Evolutionary conservation across 768 basidiomycete species (phyloP), one percentile per base, ranked within the genome.

Genomic region (Xerocomellus chrysenteron): DNA sequence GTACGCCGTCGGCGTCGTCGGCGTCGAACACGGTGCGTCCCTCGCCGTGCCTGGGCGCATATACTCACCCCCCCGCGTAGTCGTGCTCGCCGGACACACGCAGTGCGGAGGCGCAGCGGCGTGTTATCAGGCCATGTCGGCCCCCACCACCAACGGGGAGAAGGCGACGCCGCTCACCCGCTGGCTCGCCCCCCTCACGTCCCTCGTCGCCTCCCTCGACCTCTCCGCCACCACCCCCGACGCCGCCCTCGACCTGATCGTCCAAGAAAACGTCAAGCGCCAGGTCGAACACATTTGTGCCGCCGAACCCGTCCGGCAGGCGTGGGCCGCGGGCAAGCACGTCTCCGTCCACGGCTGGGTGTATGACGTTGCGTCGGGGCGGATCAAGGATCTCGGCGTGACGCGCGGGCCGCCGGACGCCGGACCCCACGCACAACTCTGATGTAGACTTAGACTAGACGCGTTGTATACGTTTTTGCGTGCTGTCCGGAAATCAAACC

Each of bases 51-150:
- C 16, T 5, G n/a, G n/a, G 35, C 13, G 35, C 40, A 35, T 55
- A 42, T 48, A 24, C 7, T 16, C 13, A 24, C 43, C 36, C 30
- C 9, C 1, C 21, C 39, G 12, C 64, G 1, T 11, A 92, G 90
- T 95, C 57, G 76, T 92, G 58, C 75, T 95, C 63, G 89, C 87
- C 26, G 93, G 93, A 17, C 93, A 96, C 68, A 85, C 87, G 12
- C 76, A 83, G 53, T 96, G 93, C 68, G 93, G 91, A 52, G 93
- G 93, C 50, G 88, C 82, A 4, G 69, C 74, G 0, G 84, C 86
- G 5, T 83, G 83, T 47, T 72, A 82, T 40, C 63, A 68, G 1
- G 80, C 83, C 42, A 78, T 33, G 4, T 19, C 42, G 2, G 52
- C 50, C 14, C 50, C 36, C 36, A n/a, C 26, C 39, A n/a, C 6